phyloP scores from a whole-genome alignment of 1,284 basidiomycete genomes.

The Sparassis latifolia region DNA sequence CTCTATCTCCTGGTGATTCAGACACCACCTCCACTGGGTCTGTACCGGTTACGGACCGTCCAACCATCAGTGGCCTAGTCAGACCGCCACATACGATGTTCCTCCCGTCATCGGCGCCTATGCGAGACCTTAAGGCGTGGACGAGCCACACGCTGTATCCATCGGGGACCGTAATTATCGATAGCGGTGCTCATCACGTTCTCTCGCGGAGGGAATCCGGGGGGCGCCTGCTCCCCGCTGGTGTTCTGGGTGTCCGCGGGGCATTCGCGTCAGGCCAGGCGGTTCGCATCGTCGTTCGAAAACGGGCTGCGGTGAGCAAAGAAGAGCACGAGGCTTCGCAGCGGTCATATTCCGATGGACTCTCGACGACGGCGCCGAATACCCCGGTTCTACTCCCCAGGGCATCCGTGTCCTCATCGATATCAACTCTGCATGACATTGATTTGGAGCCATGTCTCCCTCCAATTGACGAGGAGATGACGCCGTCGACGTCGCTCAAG shows the following conservation, averaged over 20 bases:
- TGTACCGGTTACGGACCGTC: conserved; percentile 1
- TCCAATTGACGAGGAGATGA: conserved; percentile 28
- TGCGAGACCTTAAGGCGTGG: conserved; percentile 93
- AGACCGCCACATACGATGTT: conserved; percentile 88
- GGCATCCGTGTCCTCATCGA: conserved; percentile 31
- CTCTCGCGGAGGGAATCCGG: conserved; percentile 83
- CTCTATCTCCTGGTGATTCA: conserved; percentile 4
- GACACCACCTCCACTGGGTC: conserved; percentile 5
- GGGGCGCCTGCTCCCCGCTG: conserved; percentile 85
- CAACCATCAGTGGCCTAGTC: conserved; percentile 1
- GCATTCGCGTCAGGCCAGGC: conserved; percentile 93
- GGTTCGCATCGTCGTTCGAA: conserved; percentile 74
- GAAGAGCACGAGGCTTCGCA: conserved; percentile 22
- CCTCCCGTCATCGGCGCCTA: conserved; percentile 63
- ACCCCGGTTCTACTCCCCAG: conserved; percentile 32
- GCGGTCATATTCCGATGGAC: conserved; percentile 19
- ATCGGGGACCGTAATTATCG: conserved; percentile 84
- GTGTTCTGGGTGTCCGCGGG: conserved; percentile 83
- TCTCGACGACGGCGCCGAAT: conserved; percentile 31
- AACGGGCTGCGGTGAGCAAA: conserved; percentile 15
- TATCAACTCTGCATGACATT: conserved; percentile 33
- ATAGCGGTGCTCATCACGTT: conserved; percentile 84
- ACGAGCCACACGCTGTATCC: conserved; percentile 90
- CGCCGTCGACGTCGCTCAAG: conserved; percentile 16
- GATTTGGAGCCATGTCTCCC: conserved; percentile 26